phyloP scores from a whole-genome alignment of 2,329 filamentous ascomycete species.

The Aspergillus unguis region DNA sequence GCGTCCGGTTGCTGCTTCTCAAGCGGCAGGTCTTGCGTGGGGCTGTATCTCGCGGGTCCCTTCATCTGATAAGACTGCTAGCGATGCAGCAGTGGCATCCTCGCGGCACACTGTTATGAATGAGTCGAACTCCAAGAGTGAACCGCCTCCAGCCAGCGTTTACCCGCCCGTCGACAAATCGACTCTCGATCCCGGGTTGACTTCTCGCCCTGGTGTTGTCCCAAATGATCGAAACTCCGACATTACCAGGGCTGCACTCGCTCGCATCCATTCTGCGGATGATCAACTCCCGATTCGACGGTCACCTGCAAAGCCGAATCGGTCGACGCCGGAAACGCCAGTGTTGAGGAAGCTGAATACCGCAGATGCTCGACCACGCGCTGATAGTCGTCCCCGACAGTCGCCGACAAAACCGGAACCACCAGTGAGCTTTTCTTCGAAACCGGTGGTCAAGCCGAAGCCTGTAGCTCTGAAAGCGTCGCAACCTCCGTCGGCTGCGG shows the following conservation, averaged over 20 bases:
- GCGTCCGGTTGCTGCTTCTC: constrained; percentile 58
- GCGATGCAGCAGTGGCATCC: constrained; percentile 28
- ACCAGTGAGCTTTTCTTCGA: constrained; percentile 20
- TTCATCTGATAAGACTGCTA: constrained; percentile 25
- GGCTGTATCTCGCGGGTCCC: constrained; percentile 33
- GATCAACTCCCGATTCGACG: constrained; percentile 15
- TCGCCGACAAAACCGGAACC: constrained; percentile 19
- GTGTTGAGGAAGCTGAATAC: constrained; percentile 4
- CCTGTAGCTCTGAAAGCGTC: constrained; percentile 32
- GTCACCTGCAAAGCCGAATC: constrained; percentile 12
- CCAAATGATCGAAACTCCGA: not conserved
- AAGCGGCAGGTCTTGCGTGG: constrained; percentile 64
- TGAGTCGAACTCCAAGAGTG: constrained; percentile 25
- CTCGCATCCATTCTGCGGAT: constrained; percentile 17
- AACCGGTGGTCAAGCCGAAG: constrained; percentile 39
- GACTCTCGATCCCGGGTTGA: not conserved
- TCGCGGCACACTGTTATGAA: constrained; percentile 29
- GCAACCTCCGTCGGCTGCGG: constrained; percentile 12
- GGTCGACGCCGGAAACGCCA: constrained; percentile 9
- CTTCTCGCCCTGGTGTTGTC: not conserved
- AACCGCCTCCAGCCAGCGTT: constrained; percentile 6
- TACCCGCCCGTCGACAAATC: not conserved
- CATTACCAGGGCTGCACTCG: not conserved
- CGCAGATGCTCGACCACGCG: constrained; percentile 9
- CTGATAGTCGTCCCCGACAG: constrained; percentile 8